Percentiles rank a stretch among this genome's conserved stretches.
Conservation (phyloP, 2,329 filamentous ascomycete genomes). For the Curvularia lunata region DNA sequence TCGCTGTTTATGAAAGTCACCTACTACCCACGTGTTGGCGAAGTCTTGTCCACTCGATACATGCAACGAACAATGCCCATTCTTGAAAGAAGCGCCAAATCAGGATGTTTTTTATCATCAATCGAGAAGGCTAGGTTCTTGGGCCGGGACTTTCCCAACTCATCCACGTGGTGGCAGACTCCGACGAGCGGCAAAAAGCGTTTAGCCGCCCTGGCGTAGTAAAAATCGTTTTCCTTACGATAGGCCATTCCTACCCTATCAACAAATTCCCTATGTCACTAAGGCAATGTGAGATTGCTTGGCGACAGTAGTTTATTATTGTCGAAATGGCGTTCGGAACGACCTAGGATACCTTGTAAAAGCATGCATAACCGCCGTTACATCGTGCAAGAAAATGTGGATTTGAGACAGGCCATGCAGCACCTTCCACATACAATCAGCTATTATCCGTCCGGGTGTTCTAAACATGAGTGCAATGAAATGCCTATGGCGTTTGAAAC, state of each 20-base stretch:
- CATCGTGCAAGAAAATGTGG: slow-evolving; percentile 2
- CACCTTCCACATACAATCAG: background rate
- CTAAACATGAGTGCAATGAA: background rate
- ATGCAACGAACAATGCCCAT: background rate
- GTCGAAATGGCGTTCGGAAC: background rate
- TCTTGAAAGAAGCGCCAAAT: background rate
- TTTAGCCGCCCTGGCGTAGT: background rate
- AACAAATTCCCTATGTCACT: background rate
- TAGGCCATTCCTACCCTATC: background rate
- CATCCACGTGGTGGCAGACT: background rate
- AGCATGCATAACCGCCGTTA: background rate
- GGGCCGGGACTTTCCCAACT: no score
- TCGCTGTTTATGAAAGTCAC: background rate
- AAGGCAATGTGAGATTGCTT: background rate
- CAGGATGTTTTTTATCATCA: background rate
- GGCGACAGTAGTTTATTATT: background rate
- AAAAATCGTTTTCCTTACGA: background rate
- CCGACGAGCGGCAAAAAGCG: background rate
- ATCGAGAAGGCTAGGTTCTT: background rate
- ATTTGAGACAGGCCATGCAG: background rate
- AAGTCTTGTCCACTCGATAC: background rate
- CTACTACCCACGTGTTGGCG: no score
- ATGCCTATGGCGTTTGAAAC: background rate
- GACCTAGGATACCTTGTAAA: background rate
- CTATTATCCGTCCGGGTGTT: background rate